Evolutionary conservation across 208 protist species (phyloP), one percentile per base, ranked within the genome.

Genomic region (Giardia duodenalis): DNA sequence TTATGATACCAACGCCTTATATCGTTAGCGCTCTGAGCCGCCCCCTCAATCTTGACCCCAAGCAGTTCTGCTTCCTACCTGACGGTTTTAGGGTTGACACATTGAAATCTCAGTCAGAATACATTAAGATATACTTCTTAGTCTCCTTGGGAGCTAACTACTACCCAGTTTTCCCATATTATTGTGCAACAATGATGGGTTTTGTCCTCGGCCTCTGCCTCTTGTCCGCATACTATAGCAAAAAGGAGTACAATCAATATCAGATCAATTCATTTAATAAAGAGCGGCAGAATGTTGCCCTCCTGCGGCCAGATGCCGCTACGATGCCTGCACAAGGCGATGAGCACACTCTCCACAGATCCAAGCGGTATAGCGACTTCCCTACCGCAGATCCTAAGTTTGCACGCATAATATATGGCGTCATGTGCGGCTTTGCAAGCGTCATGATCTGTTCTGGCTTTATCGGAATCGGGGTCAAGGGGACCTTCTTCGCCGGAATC

Each of bases 161-260:
- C 57, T 76, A 76, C 30, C 57, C 57, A 39, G 10, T 76, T 30
- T 76, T 76, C 57, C 57, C 57, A 76, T 76, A 76, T 76, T 76
- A 76, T 76, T 10, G 57, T 76, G 57, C 57, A 30, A 76, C 57
- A 30, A 10, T 76, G 10, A 30, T 76, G 10, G 57, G 57, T 30
- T 76, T 76, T 76, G 30, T 10, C 30, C 30, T 76, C 30, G 57
- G 57, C 30, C 57, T 76, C 30, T 30, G 10, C 10, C 57, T 76
- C 30, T 30, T 76, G 10, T 10, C 19, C 10, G 57, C 57, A 76
- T 76, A 76, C 30, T 76, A 76, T 76, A 76, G 57, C 30, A 76
- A 76, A 30, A 76, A 76, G 57, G 57, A 76, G 57, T 76, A 76
- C 57, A 76, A 76, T 76, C 57, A 76, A 76, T 39, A 76, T 10